phyloP scores from a whole-genome alignment of 305 asterid species.

The Rubia tinctorum region DNA sequence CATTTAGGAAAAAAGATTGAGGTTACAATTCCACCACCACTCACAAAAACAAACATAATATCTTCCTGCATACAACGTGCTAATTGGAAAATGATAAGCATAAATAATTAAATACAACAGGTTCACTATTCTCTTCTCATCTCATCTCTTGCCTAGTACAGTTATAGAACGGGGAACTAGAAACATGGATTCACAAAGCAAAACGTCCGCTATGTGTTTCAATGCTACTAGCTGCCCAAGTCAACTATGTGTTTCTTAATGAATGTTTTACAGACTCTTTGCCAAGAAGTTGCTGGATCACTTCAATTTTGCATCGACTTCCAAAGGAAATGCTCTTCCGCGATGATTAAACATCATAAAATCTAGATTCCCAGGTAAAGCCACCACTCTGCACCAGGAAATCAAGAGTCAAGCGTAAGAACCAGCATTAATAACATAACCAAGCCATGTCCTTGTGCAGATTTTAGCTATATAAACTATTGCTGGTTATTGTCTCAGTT shows the following conservation, averaged over 20 bases:
- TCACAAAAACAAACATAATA: background rate
- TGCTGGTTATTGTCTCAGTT: too few species aligned
- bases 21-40: background rate
- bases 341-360: constrained; percentile 97
- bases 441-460: background rate
- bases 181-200: background rate
- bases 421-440: background rate
- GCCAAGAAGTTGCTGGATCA: constrained; percentile 20
- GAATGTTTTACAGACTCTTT: background rate
- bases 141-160: background rate
- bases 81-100: background rate
- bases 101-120: background rate
- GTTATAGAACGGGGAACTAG: background rate
- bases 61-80: background rate
- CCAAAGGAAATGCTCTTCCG: constrained; percentile 71
- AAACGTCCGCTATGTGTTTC: too few species aligned
- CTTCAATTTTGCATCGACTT: constrained; percentile 53
- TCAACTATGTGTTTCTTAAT: background rate
- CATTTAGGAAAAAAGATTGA: background rate
- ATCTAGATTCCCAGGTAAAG: constrained; percentile 82
- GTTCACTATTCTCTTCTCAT: background rate
- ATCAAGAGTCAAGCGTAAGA: background rate
- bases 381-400: constrained; percentile 62
- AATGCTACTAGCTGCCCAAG: too few species aligned
- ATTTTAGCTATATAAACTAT: too few species aligned